These are phyloP conservation scores for Collybia sordida DNA, from an alignment of 768 basidiomycete species.

Conservation along the genomic window DNA sequence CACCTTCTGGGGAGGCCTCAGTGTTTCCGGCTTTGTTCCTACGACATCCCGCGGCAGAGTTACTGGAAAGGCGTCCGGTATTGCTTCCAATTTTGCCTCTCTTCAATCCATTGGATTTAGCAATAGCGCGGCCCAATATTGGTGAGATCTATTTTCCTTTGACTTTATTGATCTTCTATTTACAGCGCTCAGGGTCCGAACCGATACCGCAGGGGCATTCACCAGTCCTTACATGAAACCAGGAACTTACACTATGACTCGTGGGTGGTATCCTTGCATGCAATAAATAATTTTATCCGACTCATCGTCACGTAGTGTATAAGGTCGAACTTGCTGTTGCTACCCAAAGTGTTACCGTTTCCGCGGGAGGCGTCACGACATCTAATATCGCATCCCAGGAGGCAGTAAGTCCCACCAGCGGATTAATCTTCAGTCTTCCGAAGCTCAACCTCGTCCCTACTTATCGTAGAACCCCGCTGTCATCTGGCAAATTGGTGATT, in stretches of 20 bases:
- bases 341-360: conserved; percentile 22
- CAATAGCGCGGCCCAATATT: too few relatives aligned
- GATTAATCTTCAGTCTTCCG: not conserved
- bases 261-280: conserved; percentile 17
- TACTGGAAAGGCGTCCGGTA: too few relatives aligned
- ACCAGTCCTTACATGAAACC: conserved; percentile 42
- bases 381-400: conserved; percentile 31
- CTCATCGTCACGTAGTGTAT: conserved; percentile 26
- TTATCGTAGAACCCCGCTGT: conserved; percentile 20
- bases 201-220: conserved; percentile 28
- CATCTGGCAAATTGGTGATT: conserved; percentile 37
- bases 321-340: conserved; percentile 33
- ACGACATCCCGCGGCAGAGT: too few relatives aligned
- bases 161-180: too few relatives aligned
- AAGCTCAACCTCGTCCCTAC: not conserved
- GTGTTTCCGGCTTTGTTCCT: too few relatives aligned
- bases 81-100: too few relatives aligned
- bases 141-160: too few relatives aligned
- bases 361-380: conserved; percentile 22
- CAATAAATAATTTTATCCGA: not conserved
- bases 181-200: too few relatives aligned
- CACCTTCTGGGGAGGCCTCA: too few relatives aligned
- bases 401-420: conserved; percentile 16
- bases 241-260: conserved; percentile 43
- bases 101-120: too few relatives aligned